Percentiles rank a stretch among this genome's conserved stretches.
These are phyloP conservation scores for Testicularia cyperi DNA, from an alignment of 1,284 basidiomycete genomes.

Conservation along the genomic window DNA sequence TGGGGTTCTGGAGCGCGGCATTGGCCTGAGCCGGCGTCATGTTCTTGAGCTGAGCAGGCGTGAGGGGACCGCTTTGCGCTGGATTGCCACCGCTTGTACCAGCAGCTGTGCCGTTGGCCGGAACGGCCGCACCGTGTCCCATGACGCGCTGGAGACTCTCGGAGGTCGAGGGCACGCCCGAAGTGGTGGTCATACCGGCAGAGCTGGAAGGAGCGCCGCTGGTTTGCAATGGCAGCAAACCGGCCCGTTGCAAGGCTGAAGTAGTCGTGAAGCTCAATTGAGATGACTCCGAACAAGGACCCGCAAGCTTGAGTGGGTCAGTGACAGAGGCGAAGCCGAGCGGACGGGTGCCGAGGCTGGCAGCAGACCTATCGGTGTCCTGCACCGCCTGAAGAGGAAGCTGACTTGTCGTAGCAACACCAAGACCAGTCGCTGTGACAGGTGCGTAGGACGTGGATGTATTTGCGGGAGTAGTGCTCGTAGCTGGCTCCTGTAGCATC, in stretches of 20 bases:
- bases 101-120: constrained; percentile 18
- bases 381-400: constrained; percentile 31
- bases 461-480: too few relatives aligned
- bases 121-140: constrained; percentile 13
- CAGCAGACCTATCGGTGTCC: constrained; percentile 28
- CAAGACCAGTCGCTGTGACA: too few relatives aligned
- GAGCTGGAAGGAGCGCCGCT: not conserved
- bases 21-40: constrained; percentile 41
- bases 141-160: constrained; percentile 34
- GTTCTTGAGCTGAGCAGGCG: constrained; percentile 34
- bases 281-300: too few relatives aligned
- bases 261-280: too few relatives aligned
- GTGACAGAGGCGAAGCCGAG: constrained; percentile 2
- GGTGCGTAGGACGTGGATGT: too few relatives aligned
- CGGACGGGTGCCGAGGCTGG: constrained; percentile 10
- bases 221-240: constrained; percentile 10
- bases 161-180: constrained; percentile 21
- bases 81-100: constrained; percentile 5
- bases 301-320: constrained; percentile 10
- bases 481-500: too few relatives aligned
- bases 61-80: constrained; percentile 21
- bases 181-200: constrained; percentile 6
- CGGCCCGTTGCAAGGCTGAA: constrained; percentile 26
- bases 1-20: constrained; percentile 33
- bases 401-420: too few relatives aligned